Conservation (phyloP, 257 asterid species). For the Osmanthus fragrans region DNA sequence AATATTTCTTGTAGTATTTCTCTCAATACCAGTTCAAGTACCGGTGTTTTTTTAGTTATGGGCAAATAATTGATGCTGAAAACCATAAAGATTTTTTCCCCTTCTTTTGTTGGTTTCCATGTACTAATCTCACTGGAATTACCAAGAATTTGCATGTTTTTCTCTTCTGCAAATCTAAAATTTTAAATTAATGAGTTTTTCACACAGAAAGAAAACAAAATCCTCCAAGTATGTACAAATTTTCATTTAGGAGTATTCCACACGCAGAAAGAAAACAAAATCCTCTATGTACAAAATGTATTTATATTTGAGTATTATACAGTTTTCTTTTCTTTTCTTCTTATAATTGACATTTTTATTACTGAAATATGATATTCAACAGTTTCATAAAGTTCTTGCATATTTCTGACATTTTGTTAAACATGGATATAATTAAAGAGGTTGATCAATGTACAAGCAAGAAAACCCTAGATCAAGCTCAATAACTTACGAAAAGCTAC, state of each 20-base stretch:
- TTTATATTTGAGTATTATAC: neutral
- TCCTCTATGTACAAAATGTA: neutral
- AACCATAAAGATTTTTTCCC: neutral
- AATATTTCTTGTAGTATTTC: neutral
- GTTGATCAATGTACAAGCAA: neutral
- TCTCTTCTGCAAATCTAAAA: slow-evolving; percentile 6
- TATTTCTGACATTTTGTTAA: neutral
- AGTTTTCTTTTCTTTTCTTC: neutral
- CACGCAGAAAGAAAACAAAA: neutral
- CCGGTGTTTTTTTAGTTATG: neutral
- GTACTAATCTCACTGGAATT: neutral
- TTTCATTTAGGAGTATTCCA: neutral
- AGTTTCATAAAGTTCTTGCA: neutral
- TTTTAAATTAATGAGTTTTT: neutral
- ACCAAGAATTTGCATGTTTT: neutral
- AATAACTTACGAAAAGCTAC: neutral
- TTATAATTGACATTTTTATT: too few species aligned
- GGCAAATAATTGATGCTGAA: slow-evolving; percentile 14
- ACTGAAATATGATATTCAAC: neutral
- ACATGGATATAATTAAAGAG: neutral
- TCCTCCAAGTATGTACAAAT: slow-evolving; percentile 8
- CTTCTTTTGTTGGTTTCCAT: neutral
- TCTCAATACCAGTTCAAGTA: neutral
- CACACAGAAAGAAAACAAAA: slow-evolving; percentile 2
- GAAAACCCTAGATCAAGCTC: slow-evolving; percentile 12